A percentile compares a stretch with the other conserved stretches of the same genome.
Evolutionary conservation across 352 stramenopile species (phyloP).

Genomic region (Labyrinthula sp.): DNA sequence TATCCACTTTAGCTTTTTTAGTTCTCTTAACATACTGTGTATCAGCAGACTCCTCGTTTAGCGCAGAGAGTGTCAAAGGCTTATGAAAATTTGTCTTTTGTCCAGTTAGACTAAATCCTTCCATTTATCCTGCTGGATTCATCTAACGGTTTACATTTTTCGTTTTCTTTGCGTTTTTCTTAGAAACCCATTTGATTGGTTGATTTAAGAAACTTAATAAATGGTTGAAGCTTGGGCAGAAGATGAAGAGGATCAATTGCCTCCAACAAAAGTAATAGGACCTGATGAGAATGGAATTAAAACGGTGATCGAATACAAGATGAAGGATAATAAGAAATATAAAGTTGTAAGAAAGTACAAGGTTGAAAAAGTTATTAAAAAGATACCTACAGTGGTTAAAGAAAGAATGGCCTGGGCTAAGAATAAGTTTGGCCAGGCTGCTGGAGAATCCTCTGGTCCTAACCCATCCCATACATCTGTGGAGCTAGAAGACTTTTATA

Average conservation of each 20-base stretch:
- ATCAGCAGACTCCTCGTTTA: too few relatives aligned
- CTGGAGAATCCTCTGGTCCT: neutral
- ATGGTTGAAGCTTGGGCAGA: constrained; percentile 13
- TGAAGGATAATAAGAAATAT: constrained; percentile 24
- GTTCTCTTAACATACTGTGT: too few relatives aligned
- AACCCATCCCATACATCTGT: neutral
- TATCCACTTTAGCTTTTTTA: too few relatives aligned
- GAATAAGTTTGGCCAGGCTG: neutral
- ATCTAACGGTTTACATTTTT: too few relatives aligned
- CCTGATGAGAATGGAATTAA: constrained; percentile 28
- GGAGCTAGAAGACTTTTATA: constrained; percentile 10
- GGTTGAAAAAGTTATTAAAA: neutral
- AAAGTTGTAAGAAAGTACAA: constrained; percentile 9
- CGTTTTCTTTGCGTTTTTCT: too few relatives aligned
- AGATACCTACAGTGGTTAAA: neutral
- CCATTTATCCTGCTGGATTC: too few relatives aligned
- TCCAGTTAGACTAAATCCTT: too few relatives aligned
- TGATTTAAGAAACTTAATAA: too few relatives aligned
- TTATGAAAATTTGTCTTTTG: too few relatives aligned
- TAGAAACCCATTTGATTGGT: too few relatives aligned
- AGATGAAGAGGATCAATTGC: constrained; percentile 15
- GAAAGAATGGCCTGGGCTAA: neutral
- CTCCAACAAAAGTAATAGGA: constrained; percentile 7
- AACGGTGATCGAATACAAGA: constrained; percentile 13
- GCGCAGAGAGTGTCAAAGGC: too few relatives aligned